Evolutionary conservation across 345 rosid genomes (phyloP).

Genomic region (Camelina hispida): DNA sequence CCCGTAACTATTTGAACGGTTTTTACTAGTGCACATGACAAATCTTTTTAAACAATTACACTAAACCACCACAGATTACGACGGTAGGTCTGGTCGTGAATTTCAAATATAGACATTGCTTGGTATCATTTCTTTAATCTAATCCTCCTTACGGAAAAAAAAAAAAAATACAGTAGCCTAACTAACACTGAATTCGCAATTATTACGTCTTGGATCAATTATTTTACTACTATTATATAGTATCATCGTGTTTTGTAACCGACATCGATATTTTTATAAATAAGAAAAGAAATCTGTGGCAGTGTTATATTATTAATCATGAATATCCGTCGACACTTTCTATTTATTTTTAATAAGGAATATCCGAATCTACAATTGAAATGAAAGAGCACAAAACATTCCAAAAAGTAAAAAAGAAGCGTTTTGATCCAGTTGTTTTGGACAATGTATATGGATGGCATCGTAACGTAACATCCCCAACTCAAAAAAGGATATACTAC

Average conservation of each 20-base stretch:
- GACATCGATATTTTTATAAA: not conserved
- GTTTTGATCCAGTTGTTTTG: not conserved
- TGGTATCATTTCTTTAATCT: conserved; percentile 14
- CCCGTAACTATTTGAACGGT: no score
- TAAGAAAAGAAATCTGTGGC: no score
- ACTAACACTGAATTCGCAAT: conserved; percentile 26
- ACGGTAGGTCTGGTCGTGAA: not conserved
- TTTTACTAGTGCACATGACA: no score
- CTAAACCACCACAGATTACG: not conserved
- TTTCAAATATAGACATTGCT: not conserved
- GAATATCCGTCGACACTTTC: not conserved
- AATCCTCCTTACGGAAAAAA: not conserved
- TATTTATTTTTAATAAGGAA: not conserved
- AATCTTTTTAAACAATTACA: not conserved
- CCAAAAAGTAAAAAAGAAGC: conserved; percentile 11
- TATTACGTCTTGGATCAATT: conserved; percentile 13
- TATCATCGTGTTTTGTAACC: conserved; percentile 7
- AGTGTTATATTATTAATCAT: not conserved
- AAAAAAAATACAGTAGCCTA: conserved; percentile 12
- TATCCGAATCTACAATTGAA: conserved; percentile 21
- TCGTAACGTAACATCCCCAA: conserved; percentile 8
- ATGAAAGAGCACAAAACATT: conserved; percentile 1
- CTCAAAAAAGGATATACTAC: not conserved
- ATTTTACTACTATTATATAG: not conserved
- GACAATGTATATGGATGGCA: not conserved